Base-by-base conservation (phyloP, 108 stramenopile species). In the Skeletonema marinoi region DNA sequence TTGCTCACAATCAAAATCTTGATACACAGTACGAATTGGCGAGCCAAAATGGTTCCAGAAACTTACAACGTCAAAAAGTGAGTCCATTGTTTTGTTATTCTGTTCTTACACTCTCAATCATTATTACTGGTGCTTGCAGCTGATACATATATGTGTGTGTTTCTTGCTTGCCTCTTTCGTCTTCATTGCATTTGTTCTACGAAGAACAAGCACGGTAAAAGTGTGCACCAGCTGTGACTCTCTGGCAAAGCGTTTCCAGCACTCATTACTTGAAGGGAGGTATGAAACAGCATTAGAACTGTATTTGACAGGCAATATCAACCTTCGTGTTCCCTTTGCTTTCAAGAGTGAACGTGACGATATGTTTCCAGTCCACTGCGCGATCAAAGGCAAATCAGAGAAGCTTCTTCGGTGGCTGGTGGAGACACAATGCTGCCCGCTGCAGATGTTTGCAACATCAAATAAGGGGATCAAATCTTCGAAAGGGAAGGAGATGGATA, bases 251-350 rank as follows among this genome's bases (percentile, higher is more conserved):
- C 25, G 73, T 30, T 96, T 96, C 83, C 71, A 82, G 61, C 82
- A 86, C 21, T 91, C 94, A 4, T 73, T 96, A 32, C 42, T 92
- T 17, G 72, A 73, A 19, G 94, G 92, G 9, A 70, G 89, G 48
- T 90, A 90, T 44, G 90, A 87, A 67, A 79, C 84, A 33, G 88
- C 86, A 2, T 35, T 96, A 6, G 90, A 90, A 21, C 32, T 92
- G 14, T 96, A 92, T 75, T 84, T 81, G 36, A 92, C 88, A 33
- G 92, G 94, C 4, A 96, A 96, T 70, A 70, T 96, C 60, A 96
- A 96, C 70, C 79, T 93, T 29, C 83, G 92, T 6, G 79, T 72
- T 50, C 89, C 92, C 3, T 92, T 95, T 66, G 90, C 90, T 71
- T 44, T 75, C 56, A 78, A 78, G 46, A 70, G 68, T 6, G 75